Base-by-base conservation (phyloP, 2,329 filamentous ascomycete genomes). In the Sporothrix mexicana region DNA sequence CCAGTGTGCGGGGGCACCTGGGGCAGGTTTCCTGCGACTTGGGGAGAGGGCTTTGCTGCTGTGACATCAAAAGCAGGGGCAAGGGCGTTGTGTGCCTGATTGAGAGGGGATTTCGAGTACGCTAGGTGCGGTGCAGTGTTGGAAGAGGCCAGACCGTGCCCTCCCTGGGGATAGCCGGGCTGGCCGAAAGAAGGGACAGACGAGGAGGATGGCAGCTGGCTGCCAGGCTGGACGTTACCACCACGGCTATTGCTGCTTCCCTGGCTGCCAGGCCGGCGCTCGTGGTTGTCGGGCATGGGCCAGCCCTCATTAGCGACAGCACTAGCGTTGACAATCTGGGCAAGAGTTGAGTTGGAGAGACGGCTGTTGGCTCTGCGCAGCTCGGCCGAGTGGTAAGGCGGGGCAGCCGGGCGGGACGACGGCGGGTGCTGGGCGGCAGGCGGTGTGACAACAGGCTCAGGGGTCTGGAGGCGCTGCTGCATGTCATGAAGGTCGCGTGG, bases 301-400 rank as follows among this genome's bases (percentile, higher is more conserved):
- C 47, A 47, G 10, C 20, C 25, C 25, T 55, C 67, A 17, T 25
- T 55, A 17, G 51, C 17, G n/a, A 59, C 80, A 25, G 87, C 88
- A 71, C 88, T 89, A 62, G 92, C 92, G 76, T 91, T 92, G 45
- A 89, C 90, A 79, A 98, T 86, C 79, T 98, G 94, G 61, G 91
- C 87, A 62, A 98, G 85, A 0, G 95, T 98, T 0, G 90, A 90
- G 76, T 87, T 88, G 36, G 96, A 97, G 80, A 98, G 90, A 25
- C 94, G 91, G 77, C 92, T 94, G 77, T 94, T 96, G 69, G 93
- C 93, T 75, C 90, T 90, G 75, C 93, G 91, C 77, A 95, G 85
- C 79, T 96, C 93, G 15, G 92, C 88, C 43, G 93, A 91, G 73
- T 93, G 89, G 77, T 92, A 90, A 0, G 93, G 93, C 74, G 89